Conservation (phyloP, 495 filamentous ascomycete genomes). For the Aeminium ludgeri region DNA sequence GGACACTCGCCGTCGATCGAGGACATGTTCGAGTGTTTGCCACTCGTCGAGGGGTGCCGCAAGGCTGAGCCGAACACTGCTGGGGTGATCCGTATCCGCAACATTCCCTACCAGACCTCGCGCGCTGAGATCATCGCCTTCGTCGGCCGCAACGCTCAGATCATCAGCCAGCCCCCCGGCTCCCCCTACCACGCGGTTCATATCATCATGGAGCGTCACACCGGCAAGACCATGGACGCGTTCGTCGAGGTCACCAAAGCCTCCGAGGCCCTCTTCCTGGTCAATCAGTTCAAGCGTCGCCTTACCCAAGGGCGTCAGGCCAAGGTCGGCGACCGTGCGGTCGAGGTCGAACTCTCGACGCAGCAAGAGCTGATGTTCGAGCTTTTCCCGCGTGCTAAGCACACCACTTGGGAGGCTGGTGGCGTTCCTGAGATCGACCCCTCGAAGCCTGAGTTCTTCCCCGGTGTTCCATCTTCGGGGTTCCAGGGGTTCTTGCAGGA, state of each 20-base stretch:
- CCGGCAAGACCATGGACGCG: constrained; percentile 60
- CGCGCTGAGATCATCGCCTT: constrained; percentile 53
- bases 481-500: constrained; percentile 53
- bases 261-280: constrained; percentile 36
- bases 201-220: constrained; percentile 69
- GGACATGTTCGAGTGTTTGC: constrained; percentile 9
- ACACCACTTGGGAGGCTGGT: constrained; percentile 42
- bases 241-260: constrained; percentile 49
- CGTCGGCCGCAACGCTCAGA: constrained; percentile 46
- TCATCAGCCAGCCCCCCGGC: constrained; percentile 35
- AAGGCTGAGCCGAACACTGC: constrained; percentile 13
- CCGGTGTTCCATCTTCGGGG: constrained; percentile 23
- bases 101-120: constrained; percentile 49
- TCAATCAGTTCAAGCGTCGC: constrained; percentile 31
- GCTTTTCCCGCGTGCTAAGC: constrained; percentile 47
- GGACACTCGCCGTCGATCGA: constrained; percentile 6
- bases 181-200: constrained; percentile 40
- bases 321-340: constrained; percentile 46
- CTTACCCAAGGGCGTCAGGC: constrained; percentile 28
- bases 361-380: constrained; percentile 46
- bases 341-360: constrained; percentile 43
- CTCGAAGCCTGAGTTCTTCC: constrained; percentile 34
- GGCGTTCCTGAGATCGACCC: constrained; percentile 26
- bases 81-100: constrained; percentile 25
- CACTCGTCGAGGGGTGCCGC: constrained; percentile 16